A percentile compares a stretch with the other conserved stretches of the same genome.
These are phyloP conservation scores for Pyrenophora graminea DNA, from an alignment of 2,329 filamentous ascomycete genomes.

Conservation along the genomic window DNA sequence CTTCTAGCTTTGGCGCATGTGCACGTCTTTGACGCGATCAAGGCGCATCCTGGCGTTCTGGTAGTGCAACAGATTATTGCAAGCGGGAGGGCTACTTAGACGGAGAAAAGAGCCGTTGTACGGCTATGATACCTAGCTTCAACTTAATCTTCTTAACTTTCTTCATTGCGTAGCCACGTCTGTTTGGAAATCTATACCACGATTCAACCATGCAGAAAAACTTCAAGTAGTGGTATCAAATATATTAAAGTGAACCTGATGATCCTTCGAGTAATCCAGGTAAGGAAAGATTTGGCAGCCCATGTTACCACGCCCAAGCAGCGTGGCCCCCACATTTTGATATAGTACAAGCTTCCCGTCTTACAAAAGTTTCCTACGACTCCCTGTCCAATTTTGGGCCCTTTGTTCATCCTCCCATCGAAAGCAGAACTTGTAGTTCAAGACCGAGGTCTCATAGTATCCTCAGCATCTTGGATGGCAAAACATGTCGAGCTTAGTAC, in stretches of 20 bases:
- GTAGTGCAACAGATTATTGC: not conserved
- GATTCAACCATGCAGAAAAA: not conserved
- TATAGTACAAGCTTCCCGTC: constrained; percentile 10
- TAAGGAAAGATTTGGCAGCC: constrained; percentile 1
- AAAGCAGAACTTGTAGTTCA: too few relatives aligned
- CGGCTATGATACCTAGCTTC: constrained; percentile 8
- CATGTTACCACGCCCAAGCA: not conserved
- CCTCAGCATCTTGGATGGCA: not conserved
- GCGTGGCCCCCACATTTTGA: too few relatives aligned
- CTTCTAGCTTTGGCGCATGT: constrained; percentile 1
- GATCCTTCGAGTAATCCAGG: not conserved
- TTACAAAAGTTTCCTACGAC: constrained; percentile 8
- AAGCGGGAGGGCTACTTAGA: not conserved
- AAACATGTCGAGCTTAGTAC: constrained; percentile 16
- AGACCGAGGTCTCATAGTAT: too few relatives aligned
- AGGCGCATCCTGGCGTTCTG: constrained; percentile 7
- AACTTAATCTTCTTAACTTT: not conserved
- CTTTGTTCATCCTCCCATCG: not conserved
- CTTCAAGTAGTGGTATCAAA: not conserved
- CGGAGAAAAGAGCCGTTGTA: not conserved
- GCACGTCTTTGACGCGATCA: not conserved
- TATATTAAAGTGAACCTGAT: not conserved
- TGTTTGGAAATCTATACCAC: not conserved
- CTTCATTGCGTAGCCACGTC: not conserved
- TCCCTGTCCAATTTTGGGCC: constrained; percentile 13